Percentiles rank a stretch among this genome's conserved stretches.
phyloP scores from a whole-genome alignment of 1,284 basidiomycete species.

The Boletus hoseneyae region DNA sequence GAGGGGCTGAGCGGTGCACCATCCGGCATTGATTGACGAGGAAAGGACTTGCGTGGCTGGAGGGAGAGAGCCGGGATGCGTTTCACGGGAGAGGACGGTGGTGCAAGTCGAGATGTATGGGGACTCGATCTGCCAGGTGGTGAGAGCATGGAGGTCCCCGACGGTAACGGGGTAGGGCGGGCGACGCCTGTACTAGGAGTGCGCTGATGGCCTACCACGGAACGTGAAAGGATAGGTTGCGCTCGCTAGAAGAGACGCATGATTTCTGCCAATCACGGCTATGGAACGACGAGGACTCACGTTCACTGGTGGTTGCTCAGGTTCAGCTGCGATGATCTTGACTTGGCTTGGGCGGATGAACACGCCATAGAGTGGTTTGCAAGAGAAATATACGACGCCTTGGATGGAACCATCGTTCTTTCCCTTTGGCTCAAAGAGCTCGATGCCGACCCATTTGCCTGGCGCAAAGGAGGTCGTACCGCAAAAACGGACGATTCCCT shows the following conservation, averaged over 20 bases:
- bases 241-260: constrained; percentile 16
- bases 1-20: constrained; percentile 25
- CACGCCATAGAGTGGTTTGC: constrained; percentile 76
- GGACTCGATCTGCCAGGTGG: constrained; percentile 24
- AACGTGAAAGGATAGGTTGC: constrained; percentile 20
- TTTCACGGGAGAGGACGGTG: constrained; percentile 40
- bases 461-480: constrained; percentile 83
- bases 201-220: constrained; percentile 37
- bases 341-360: constrained; percentile 92
- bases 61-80: constrained; percentile 38
- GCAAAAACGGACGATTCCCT: constrained; percentile 83
- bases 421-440: constrained; percentile 78
- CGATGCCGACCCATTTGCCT: constrained; percentile 95
- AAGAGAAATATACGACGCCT: constrained; percentile 83
- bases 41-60: constrained; percentile 31
- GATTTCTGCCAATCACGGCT: background rate
- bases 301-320: constrained; percentile 36
- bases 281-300: constrained; percentile 18
- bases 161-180: constrained; percentile 35
- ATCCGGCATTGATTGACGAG: constrained; percentile 33
- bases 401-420: constrained; percentile 96
- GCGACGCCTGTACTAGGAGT: constrained; percentile 37
- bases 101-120: constrained; percentile 28
- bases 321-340: constrained; percentile 50
- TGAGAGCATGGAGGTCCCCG: constrained; percentile 19